These are phyloP conservation scores for Aureobasidium sp. DNA, from an alignment of 2,329 filamentous ascomycete species.

Conservation along the genomic window DNA sequence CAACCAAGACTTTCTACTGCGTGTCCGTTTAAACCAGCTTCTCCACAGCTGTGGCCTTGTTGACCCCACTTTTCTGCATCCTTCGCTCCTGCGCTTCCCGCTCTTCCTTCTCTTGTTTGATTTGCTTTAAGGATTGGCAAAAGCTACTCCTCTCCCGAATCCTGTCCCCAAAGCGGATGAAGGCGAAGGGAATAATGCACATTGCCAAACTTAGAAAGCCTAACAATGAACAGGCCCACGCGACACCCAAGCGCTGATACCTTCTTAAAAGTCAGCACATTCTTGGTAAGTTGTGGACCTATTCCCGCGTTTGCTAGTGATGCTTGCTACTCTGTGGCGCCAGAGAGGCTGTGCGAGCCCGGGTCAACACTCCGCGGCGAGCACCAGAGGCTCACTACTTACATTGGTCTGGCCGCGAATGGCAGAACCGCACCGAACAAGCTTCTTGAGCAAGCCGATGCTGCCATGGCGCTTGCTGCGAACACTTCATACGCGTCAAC, in stretches of 20 bases:
- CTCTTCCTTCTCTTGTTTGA: conserved; percentile 31
- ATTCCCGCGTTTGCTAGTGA: neutral
- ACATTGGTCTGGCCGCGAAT: conserved; percentile 51
- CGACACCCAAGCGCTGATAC: conserved; percentile 56
- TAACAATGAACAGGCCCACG: conserved; percentile 54
- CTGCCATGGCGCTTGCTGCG: conserved; percentile 71
- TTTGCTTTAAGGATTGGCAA: conserved; percentile 52
- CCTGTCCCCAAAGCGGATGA: conserved; percentile 47
- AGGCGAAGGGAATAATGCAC: conserved; percentile 52
- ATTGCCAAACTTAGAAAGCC: conserved; percentile 45
- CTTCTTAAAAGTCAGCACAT: neutral
- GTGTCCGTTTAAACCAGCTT: conserved; percentile 9
- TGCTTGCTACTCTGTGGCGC: neutral
- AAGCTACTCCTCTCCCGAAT: conserved; percentile 55
- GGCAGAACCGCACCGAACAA: conserved; percentile 61
- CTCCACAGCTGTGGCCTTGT: conserved; percentile 4
- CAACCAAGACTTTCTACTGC: conserved; percentile 2
- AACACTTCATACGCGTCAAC: conserved; percentile 64
- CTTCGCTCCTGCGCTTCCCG: conserved; percentile 19
- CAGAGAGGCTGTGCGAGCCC: neutral
- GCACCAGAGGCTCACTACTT: neutral
- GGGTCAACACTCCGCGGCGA: neutral
- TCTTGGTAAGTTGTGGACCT: neutral
- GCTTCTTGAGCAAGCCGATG: conserved; percentile 73
- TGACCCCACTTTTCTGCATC: neutral